phyloP scores from a whole-genome alignment of 352 stramenopile species.

The Globisporangium abappressorium region DNA sequence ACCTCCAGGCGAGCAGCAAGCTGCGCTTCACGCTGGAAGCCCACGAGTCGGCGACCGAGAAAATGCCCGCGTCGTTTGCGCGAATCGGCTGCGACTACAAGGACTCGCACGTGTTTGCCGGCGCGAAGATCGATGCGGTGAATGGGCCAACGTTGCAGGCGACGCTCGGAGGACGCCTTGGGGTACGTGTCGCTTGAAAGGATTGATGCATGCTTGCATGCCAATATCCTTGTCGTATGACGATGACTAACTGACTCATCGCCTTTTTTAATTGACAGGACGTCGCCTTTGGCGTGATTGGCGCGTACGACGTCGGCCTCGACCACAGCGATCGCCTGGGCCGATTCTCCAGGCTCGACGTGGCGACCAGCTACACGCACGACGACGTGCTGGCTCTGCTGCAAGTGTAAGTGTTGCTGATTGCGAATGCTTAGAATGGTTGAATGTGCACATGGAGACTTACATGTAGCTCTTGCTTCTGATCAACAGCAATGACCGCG shows the following conservation, averaged over 20 bases:
- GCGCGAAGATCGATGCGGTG: conserved; percentile 72
- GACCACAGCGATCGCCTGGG: conserved; percentile 74
- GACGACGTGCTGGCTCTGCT: conserved; percentile 64
- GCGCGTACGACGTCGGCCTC: conserved; percentile 75
- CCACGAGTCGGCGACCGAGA: conserved; percentile 68
- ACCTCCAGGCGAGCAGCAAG: conserved; percentile 48
- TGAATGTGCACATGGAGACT: conserved; percentile 1
- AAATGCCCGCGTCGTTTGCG: conserved; percentile 62
- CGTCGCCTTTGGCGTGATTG: conserved; percentile 43
- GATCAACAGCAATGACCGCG: conserved; percentile 56
- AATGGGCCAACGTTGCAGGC: conserved; percentile 74
- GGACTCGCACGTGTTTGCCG: conserved; percentile 40
- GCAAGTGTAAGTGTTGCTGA: conserved; percentile 53
- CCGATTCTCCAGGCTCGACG: conserved; percentile 58
- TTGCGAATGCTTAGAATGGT: background rate
- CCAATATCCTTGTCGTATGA: background rate
- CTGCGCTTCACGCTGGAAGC: conserved; percentile 74
- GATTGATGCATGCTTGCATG: background rate
- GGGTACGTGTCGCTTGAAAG: conserved; percentile 22
- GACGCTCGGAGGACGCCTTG: conserved; percentile 45
- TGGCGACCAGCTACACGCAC: conserved; percentile 55
- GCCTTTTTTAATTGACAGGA: conserved; percentile 15
- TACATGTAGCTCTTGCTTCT: background rate
- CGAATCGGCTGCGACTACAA: conserved; percentile 71
- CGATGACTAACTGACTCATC: background rate